Evolutionary conservation across 768 basidiomycete species (phyloP).

Genomic region (Suillus subalutaceus): DNA sequence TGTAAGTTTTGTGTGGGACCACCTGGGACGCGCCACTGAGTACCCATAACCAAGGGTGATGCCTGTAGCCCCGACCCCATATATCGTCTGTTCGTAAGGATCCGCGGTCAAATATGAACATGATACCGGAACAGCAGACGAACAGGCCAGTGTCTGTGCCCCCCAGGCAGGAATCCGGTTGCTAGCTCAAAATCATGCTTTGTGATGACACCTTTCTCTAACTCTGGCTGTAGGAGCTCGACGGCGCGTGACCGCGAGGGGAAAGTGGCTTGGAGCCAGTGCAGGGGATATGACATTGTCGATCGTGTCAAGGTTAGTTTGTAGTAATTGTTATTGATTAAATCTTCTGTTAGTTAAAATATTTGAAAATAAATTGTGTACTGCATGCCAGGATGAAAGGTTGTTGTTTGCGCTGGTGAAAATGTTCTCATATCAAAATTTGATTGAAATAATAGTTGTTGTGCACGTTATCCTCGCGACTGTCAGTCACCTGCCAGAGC

Average conservation of each 20-base stretch:
- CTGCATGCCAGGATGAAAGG: neutral
- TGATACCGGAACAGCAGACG: constrained; percentile 26
- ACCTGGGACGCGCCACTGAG: constrained; percentile 30
- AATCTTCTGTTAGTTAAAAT: neutral
- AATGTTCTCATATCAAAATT: constrained; percentile 5
- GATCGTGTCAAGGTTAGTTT: constrained; percentile 4
- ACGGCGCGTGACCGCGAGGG: constrained; percentile 36
- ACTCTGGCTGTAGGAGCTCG: constrained; percentile 34
- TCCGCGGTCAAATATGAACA: constrained; percentile 8
- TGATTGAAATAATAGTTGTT: neutral
- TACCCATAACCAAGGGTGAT: constrained; percentile 30
- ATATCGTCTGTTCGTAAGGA: constrained; percentile 20
- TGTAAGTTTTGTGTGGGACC: constrained; percentile 29
- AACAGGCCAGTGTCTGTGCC: constrained; percentile 47
- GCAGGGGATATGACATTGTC: constrained; percentile 34
- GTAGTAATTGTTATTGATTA: neutral
- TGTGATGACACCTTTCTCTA: constrained; percentile 31
- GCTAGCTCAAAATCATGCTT: constrained; percentile 60
- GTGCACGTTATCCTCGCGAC: neutral
- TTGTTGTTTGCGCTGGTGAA: neutral
- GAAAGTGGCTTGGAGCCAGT: constrained; percentile 51
- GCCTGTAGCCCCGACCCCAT: constrained; percentile 27
- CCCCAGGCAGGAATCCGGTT: constrained; percentile 53
- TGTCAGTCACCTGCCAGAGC: neutral
- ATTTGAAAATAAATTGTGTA: neutral